Conservation (phyloP, 441 rosid genomes). For the Gossypium trilobum region DNA sequence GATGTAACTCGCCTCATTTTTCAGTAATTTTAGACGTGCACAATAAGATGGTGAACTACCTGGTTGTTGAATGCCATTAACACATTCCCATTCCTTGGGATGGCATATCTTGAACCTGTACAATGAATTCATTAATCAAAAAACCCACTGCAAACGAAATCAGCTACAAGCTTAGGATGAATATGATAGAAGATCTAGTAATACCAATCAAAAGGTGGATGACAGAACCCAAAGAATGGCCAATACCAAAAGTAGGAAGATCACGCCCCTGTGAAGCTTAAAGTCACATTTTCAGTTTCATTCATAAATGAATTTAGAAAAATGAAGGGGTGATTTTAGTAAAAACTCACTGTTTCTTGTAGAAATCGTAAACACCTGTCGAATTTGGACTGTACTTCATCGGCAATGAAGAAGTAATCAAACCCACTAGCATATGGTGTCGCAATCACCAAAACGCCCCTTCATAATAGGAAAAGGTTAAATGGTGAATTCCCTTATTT, state of each 20-base stretch:
- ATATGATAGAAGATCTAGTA: slow-evolving; percentile 3
- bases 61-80: slow-evolving; percentile 87
- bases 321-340: background rate
- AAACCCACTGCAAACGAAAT: slow-evolving; percentile 15
- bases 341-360: slow-evolving; percentile 56
- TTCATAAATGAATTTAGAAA: background rate
- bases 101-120: slow-evolving; percentile 88
- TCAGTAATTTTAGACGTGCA: background rate
- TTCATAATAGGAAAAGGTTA: slow-evolving; percentile 25
- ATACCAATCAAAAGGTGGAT: slow-evolving; percentile 92
- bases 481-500: background rate
- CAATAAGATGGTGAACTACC: slow-evolving; percentile 35
- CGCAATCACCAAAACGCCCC: slow-evolving; percentile 88
- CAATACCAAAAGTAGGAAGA: slow-evolving; percentile 85
- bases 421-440: slow-evolving; percentile 96
- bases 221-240: slow-evolving; percentile 88
- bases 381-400: slow-evolving; percentile 86
- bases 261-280: slow-evolving; percentile 48
- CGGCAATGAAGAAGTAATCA: slow-evolving; percentile 80
- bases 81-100: slow-evolving; percentile 77
- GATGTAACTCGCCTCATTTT: background rate
- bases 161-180: slow-evolving; percentile 2
- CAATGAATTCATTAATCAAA: slow-evolving; percentile 20
- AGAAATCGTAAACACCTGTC: slow-evolving; percentile 73
- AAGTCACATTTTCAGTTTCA: slow-evolving; percentile 7